A percentile compares a stretch with the other conserved stretches of the same genome.
These are phyloP conservation scores for Boletus sp. DNA, from an alignment of 768 basidiomycete species.

Conservation along the genomic window DNA sequence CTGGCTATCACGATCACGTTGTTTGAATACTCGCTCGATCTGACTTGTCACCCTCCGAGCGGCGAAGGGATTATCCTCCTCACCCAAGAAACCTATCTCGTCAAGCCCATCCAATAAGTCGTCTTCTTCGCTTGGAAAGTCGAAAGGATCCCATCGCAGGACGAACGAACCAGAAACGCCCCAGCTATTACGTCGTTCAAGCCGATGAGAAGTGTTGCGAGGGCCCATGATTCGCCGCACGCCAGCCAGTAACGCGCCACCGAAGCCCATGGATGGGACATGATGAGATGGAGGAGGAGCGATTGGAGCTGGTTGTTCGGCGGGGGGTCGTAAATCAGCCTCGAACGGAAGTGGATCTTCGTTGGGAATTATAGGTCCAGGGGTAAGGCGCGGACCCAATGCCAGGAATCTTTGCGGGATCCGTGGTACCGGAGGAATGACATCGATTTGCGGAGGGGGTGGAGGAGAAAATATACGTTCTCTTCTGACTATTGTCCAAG, in stretches of 20 bases:
- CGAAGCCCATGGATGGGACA: conserved; percentile 60
- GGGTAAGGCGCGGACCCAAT: conserved; percentile 34
- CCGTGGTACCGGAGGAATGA: conserved; percentile 57
- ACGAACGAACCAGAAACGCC: conserved; percentile 28
- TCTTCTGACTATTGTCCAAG: conserved; percentile 14
- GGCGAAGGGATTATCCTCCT: conserved; percentile 7
- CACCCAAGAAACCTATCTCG: conserved; percentile 18
- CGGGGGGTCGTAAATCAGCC: conserved; percentile 26
- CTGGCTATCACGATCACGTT: conserved; percentile 11
- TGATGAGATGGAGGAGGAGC: conserved; percentile 54
- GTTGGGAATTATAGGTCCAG: conserved; percentile 50
- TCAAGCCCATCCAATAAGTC: conserved; percentile 15
- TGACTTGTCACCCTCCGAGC: conserved; percentile 18
- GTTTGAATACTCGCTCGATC: conserved; percentile 25
- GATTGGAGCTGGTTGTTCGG: conserved; percentile 26
- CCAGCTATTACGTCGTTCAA: conserved; percentile 19
- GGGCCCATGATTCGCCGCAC: conserved; percentile 29
- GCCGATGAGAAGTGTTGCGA: conserved; percentile 9
- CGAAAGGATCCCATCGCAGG: conserved; percentile 32
- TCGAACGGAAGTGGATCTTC: conserved; percentile 55
- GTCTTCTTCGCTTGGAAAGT: conserved; percentile 15
- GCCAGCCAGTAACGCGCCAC: conserved; percentile 57
- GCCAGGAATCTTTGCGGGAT: conserved; percentile 42
- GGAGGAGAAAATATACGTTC: conserved; percentile 46
- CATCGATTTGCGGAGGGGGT: conserved; percentile 39